Percentiles rank a stretch among this genome's conserved stretches.
phyloP scores from a whole-genome alignment of 305 asterid genomes.

The Fraxinus paxiana region DNA sequence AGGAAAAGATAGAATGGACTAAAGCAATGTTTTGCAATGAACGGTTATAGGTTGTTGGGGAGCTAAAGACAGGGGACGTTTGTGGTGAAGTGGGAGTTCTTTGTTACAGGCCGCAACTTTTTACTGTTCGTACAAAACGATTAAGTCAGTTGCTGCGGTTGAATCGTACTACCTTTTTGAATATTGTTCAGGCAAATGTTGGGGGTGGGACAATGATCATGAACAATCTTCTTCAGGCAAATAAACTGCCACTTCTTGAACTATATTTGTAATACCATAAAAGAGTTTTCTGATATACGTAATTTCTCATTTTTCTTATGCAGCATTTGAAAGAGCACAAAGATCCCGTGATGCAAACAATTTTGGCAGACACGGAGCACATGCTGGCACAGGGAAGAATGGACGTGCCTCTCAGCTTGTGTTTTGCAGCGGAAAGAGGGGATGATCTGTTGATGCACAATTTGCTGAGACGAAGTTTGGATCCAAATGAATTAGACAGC shows the following conservation, averaged over 20 bases:
- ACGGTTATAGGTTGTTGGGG: constrained; percentile 43
- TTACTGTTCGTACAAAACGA: constrained; percentile 67
- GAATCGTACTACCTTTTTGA: constrained; percentile 60
- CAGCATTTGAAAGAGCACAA: constrained; percentile 60
- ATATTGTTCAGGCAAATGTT: constrained; percentile 65
- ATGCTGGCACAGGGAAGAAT: constrained; percentile 72
- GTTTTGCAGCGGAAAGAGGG: constrained; percentile 77
- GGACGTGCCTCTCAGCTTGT: constrained; percentile 77
- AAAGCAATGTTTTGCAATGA: constrained; percentile 3
- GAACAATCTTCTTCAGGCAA: constrained; percentile 79
- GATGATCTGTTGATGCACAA: constrained; percentile 62
- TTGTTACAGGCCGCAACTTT: constrained; percentile 72
- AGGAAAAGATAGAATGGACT: constrained; percentile 4
- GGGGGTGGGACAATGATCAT: constrained; percentile 76
- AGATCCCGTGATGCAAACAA: constrained; percentile 51
- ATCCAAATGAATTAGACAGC: constrained; percentile 61
- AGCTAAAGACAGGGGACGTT: constrained; percentile 53
- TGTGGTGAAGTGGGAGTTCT: constrained; percentile 79
- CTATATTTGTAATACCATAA: background rate
- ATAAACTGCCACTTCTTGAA: background rate
- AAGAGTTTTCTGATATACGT: background rate
- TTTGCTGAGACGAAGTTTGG: constrained; percentile 58
- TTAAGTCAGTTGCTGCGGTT: constrained; percentile 69
- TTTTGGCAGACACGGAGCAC: constrained; percentile 55
- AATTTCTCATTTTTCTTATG: constrained; percentile 15